These are phyloP conservation scores for Fusarium lyarnte DNA, from an alignment of 2,329 filamentous ascomycete genomes.

Conservation along the genomic window DNA sequence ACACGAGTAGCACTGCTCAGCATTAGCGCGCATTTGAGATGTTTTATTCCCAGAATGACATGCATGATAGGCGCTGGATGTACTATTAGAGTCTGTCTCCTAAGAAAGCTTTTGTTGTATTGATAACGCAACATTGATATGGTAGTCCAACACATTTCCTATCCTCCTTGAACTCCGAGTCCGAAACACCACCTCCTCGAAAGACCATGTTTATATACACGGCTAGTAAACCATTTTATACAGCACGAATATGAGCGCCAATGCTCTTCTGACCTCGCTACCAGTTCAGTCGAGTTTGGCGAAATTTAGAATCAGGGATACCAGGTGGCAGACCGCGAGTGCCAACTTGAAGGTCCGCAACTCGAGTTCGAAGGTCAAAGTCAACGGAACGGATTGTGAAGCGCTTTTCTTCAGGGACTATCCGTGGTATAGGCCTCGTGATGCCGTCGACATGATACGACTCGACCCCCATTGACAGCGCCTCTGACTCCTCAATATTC, in stretches of 20 bases:
- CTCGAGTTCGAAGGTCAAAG: conserved; percentile 63
- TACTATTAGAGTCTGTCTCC: not conserved
- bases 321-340: conserved; percentile 61
- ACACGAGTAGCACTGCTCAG: not conserved
- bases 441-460: conserved; percentile 4
- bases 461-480: conserved; percentile 41
- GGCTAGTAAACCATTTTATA: not conserved
- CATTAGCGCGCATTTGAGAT: not conserved
- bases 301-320: conserved; percentile 57
- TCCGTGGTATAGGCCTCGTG: conserved; percentile 26
- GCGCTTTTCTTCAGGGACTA: conserved; percentile 62
- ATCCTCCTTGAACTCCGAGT: not conserved
- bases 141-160: not conserved
- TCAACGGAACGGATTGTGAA: conserved; percentile 66
- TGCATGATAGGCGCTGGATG: not conserved
- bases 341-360: conserved; percentile 63
- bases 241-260: not conserved
- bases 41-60: not conserved
- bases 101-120: not conserved
- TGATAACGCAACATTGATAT: not conserved
- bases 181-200: not conserved
- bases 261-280: conserved; percentile 38
- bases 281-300: conserved; percentile 60
- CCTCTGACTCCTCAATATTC: conserved; percentile 62
- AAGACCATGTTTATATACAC: not conserved